Evolutionary conservation across 2,329 filamentous ascomycete species (phyloP), one percentile per base, ranked within the genome.

Genomic region (Corinectria fuckeliana): DNA sequence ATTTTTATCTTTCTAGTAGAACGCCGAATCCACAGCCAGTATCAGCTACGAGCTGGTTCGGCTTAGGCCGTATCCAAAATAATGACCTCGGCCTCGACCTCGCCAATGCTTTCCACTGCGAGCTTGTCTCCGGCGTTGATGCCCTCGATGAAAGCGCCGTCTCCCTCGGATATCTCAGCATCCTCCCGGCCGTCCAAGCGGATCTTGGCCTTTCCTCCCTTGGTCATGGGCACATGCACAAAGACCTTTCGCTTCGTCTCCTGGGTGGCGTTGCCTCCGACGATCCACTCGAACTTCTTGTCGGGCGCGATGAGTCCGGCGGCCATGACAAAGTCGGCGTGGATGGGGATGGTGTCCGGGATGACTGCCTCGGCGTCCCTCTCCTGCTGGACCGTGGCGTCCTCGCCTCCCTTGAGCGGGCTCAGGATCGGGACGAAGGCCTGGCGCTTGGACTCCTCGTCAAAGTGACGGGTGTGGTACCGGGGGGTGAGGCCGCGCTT

Each of bases 251-350:
- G 83, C 69, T 86, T 83, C 23, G 76, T 81, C 60, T 76, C 77
- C 66, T 81, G 71, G 1, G 81, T 82, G 11, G 77, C 81, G 50
- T 80, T 80, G 45, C 74, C 88, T 10, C 93, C 92, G 18, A 94
- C 78, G 8, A 81, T 86, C 85, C 93, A 95, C 68, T 85, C 83
- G 59, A 94, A 93, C 39, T 77, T 82, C 70, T 81, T 81, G 25
- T 83, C 82, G 0, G 90, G 87, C 7, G 81, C 82, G 55, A 96
- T 85, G 56, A 96, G 87, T 6, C 88, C 88, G 0, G 92, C 92
- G 32, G 85, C 87, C 91, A 96, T 95, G 60, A 90, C 87, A 50
- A 96, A 84, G 77, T 96, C 92, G 10, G 92, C 90, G 72, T 96
- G 90, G 55, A 96, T 89, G 7, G 91, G 91, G 63, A 96, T 96